Base-by-base conservation (phyloP, 1,284 basidiomycete genomes). In the Athelia psychrophila region DNA sequence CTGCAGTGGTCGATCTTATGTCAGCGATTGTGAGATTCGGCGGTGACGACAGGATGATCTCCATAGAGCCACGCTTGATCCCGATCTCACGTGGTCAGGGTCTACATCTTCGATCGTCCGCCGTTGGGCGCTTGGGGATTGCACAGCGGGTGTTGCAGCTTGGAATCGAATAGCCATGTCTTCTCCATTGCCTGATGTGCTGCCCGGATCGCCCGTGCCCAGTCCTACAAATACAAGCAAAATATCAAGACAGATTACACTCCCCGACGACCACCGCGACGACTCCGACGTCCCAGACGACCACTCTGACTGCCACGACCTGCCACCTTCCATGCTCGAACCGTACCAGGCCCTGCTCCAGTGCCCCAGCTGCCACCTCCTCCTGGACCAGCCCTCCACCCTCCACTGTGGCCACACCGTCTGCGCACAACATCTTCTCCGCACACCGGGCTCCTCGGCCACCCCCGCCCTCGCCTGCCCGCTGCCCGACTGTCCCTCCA, bases 331-430 rank as follows among this genome's bases (percentile, higher is more conserved):
- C 27, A 30, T 42, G 38, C 38, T 42, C 20, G 38, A 22, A n/a
- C 38, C 38, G 38, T 42, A 42, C 38, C 38, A 18, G 20, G 38
- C 67, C 35, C 44, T 73, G 23, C 58, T 79, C 50, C 55, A 58
- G 42, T 79, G 81, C 58, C 70, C 74, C 0, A 63, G 71, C 47
- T 81, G 80, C 51, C 56, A 60, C 5, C 40, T 62, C 13, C 48
- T 67, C 40, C 67, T 81, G 23, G 51, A 60, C 25, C 64, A 70
- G 1, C 81, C 82, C 0, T 71, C 76, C 10, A 83, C 81, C 0
- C 72, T 84, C 42, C 70, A 70, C 25, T 84, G 82, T 54, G 82
- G 82, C 2, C 82, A 84, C 56, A 75, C 81, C 22, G 58, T 82
- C 47, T 84, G 81, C 42, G 60, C 66, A 16, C 47, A 50, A 6